Conservation (phyloP, 345 rosid genomes). For the Psidium guajava region DNA sequence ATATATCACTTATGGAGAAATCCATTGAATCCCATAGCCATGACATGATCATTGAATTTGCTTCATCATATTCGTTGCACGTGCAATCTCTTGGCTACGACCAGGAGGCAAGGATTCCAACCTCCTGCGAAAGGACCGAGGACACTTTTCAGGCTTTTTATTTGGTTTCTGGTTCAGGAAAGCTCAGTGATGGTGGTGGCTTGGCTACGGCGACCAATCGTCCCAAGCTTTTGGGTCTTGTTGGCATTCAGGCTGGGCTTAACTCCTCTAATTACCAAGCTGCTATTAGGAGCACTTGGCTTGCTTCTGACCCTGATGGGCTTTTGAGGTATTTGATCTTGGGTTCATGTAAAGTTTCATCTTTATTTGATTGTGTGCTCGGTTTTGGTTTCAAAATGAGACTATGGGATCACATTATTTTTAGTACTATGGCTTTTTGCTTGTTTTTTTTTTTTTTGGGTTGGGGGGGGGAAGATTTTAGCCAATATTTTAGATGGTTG, state of each 20-base stretch:
- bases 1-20: no score
- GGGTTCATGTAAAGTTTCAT: background rate
- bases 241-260: slow-evolving; percentile 70
- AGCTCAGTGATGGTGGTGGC: slow-evolving; percentile 13
- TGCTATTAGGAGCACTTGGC: slow-evolving; percentile 57
- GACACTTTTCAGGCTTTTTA: slow-evolving; percentile 31
- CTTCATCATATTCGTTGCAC: no score
- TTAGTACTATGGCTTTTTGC: background rate
- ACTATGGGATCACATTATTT: background rate
- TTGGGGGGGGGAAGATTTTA: no score
- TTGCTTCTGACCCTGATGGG: slow-evolving; percentile 64
- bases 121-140: slow-evolving; percentile 33
- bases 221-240: slow-evolving; percentile 60
- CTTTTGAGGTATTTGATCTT: slow-evolving; percentile 40
- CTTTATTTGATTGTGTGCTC: background rate
- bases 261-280: slow-evolving; percentile 39
- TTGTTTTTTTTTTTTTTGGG: background rate
- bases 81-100: no score
- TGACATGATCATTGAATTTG: no score
- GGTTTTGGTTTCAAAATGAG: background rate
- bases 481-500: background rate
- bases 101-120: no score
- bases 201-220: slow-evolving; percentile 17
- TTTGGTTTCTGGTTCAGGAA: slow-evolving; percentile 17
- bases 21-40: no score